phyloP scores from a whole-genome alignment of 345 rosid species.

The Dimocarpus longan region DNA sequence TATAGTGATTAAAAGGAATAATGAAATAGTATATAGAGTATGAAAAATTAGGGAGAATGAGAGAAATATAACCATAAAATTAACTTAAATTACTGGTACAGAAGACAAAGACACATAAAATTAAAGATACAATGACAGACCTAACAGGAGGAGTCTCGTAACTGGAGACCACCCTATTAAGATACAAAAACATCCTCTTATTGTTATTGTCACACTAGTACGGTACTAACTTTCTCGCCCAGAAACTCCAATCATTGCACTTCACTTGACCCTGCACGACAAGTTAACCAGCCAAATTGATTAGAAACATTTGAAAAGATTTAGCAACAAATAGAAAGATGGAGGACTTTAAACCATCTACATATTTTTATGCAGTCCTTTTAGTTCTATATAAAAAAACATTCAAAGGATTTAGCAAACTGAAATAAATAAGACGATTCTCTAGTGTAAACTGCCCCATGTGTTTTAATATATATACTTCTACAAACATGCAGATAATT shows the following conservation, averaged over 20 bases:
- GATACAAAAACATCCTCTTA: not conserved
- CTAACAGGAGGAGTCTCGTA: not conserved
- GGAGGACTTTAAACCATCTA: too few species aligned
- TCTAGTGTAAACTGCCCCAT: not conserved
- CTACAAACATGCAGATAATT: too few species aligned
- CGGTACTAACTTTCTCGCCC: not conserved
- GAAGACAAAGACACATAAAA: not conserved
- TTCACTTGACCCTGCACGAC: conserved; percentile 20
- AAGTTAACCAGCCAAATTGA: not conserved
- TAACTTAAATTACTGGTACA: not conserved
- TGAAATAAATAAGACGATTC: too few species aligned
- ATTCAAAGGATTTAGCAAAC: too few species aligned
- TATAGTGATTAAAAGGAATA: not conserved
- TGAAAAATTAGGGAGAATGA: not conserved
- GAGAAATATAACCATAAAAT: not conserved
- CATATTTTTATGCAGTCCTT: too few species aligned
- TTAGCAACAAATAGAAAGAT: too few species aligned
- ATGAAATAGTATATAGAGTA: not conserved
- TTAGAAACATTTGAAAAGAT: not conserved
- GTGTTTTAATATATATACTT: too few species aligned
- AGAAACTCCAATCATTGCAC: not conserved
- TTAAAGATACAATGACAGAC: too few species aligned
- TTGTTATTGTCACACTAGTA: not conserved
- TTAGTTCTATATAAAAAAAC: too few species aligned
- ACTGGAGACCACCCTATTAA: not conserved